phyloP scores from a whole-genome alignment of 441 rosid species.

The Rhodomyrtus psidioides region DNA sequence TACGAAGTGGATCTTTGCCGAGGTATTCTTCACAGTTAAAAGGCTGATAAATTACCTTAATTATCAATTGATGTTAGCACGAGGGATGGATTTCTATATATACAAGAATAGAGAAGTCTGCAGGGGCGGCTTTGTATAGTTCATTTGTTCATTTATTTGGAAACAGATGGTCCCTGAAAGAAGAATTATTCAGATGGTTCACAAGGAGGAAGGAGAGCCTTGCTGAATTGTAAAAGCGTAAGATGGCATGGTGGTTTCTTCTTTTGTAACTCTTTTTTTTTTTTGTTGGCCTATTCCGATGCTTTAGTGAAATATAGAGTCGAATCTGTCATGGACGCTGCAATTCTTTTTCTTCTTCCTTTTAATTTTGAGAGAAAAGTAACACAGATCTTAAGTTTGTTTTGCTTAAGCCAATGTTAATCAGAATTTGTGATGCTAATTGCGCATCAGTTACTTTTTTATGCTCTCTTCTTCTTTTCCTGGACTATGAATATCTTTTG shows the following conservation, averaged over 20 bases:
- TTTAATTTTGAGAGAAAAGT: neutral
- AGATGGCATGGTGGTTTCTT: neutral
- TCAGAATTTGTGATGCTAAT: neutral
- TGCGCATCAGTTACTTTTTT: neutral
- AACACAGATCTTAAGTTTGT: neutral
- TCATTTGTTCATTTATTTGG: constrained; percentile 51
- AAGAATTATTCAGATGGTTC: neutral
- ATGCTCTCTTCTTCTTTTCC: neutral
- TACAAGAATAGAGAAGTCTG: constrained; percentile 14
- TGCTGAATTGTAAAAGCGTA: neutral
- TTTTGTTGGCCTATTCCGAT: neutral
- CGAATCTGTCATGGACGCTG: neutral
- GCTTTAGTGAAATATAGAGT: neutral
- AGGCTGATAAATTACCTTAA: neutral
- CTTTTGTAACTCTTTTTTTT: neutral
- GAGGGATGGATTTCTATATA: constrained; percentile 20
- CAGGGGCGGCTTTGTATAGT: constrained; percentile 33
- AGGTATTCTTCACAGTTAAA: neutral
- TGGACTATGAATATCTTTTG: neutral
- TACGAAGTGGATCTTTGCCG: neutral
- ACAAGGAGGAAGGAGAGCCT: neutral
- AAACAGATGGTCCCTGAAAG: constrained; percentile 20
- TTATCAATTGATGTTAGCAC: constrained; percentile 5
- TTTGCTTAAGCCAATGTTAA: neutral
- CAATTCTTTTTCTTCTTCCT: neutral